Evolutionary conservation across 2,329 filamentous ascomycete species (phyloP).

Genomic region (Trichoderma breve): DNA sequence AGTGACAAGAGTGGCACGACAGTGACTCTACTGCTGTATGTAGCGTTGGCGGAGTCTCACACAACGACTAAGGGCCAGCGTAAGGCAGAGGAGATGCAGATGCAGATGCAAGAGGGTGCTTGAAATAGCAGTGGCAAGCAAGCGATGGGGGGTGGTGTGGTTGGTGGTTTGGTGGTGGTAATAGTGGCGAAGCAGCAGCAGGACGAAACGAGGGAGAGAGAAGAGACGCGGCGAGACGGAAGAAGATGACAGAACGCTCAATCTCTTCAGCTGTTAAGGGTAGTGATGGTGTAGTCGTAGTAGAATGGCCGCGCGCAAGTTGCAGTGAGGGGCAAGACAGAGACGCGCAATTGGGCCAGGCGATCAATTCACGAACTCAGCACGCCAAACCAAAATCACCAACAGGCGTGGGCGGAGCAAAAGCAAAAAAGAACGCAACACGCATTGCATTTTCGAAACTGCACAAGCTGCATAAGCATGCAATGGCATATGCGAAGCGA

Average conservation of each 20-base stretch:
- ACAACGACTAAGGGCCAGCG: not conserved
- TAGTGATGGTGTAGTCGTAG: conserved; percentile 13
- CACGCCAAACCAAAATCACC: not conserved
- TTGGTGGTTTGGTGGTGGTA: not conserved
- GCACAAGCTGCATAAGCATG: conserved; percentile 14
- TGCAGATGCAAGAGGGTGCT: not conserved
- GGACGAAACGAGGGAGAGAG: not conserved
- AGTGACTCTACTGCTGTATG: not conserved
- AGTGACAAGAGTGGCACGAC: conserved; percentile 19
- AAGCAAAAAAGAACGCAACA: not conserved
- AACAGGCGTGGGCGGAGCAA: conserved; percentile 5
- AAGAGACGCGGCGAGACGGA: not conserved
- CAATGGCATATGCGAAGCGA: not conserved
- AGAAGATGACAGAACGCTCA: not conserved
- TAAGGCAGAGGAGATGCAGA: not conserved
- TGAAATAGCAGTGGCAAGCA: conserved; percentile 1
- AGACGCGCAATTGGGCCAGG: not conserved
- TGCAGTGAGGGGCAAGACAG: not conserved
- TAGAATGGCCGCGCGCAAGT: not conserved
- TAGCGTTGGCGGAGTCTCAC: conserved; percentile 17
- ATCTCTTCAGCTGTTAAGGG: not conserved
- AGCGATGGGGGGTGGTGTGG: not conserved
- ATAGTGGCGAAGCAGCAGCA: not conserved
- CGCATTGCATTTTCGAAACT: not conserved
- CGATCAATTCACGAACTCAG: not conserved